Evolutionary conservation across 352 stramenopile species (phyloP), one percentile per base, ranked within the genome.

Genomic region (Phytophthora europaea): DNA sequence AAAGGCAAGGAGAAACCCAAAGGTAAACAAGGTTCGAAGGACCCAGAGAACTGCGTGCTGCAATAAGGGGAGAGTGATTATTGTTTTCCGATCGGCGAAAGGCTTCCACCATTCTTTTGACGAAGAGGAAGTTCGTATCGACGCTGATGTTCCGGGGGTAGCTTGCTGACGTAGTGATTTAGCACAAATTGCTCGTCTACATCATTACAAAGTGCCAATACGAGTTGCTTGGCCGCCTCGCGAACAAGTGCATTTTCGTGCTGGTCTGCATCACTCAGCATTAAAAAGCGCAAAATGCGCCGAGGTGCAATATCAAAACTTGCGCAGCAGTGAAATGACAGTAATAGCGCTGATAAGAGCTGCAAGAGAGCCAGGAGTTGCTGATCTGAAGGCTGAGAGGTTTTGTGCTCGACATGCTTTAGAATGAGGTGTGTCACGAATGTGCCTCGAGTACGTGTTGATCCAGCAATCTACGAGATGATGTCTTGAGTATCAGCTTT

Each of bases 261-360:
- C 58, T 81, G 34, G 4, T 76, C 63, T 10, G 73, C 70, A 23
- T 86, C 73, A 26, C 48, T 67, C 9, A 31, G 34, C 5, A 76
- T n/a, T 13, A 90, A 53, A 7, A 85, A 79, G 16, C 38, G 72
- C n/a, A 88, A 52, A 28, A 90, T 72, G 0, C 79, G 73, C 50
- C 76, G 77, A 13, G 61, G 68, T 2, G 81, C 70, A n/a, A 86
- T 83, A 51, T 87, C 79, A 47, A 87, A 75, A 52, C 47, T 78
- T 59, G 81, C 77, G 38, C 81, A 88, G 62, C 83, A 88, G 50
- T 88, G 83, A 62, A 83, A 84, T 1, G 73, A 77, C 20, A 70
- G 52, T 4, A 88, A 28, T 22, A 88, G 47, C 10, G 76, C 76
- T 16, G 80, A 60, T 12, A 85, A 61, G 13, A 88, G 62, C 58